Evolutionary conservation across 345 rosid genomes (phyloP), one percentile per base, ranked within the genome.

Genomic region (Brassica incana): DNA sequence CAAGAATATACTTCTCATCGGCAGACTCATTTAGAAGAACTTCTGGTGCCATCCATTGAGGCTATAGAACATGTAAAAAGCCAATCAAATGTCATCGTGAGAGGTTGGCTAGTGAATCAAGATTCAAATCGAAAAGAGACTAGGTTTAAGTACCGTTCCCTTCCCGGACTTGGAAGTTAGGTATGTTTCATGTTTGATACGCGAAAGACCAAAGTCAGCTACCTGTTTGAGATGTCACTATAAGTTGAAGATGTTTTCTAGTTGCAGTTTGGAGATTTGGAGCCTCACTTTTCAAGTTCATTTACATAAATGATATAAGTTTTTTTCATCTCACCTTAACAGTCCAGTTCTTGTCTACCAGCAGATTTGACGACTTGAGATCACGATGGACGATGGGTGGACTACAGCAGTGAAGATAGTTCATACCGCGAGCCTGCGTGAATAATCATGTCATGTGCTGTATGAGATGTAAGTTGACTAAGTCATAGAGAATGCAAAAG

Each of bases 1-100:
- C 50, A 6, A 72, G 61, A 76, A 65, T 84, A 32, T 90, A 95
- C 99, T 93, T 95, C 87, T 93, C 99, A 75, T 95, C 98, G 2
- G 96, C 88, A 64, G 91, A 93, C 80, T 95, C 99, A 79, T 90
- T 91, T 6, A 97, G 98, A 75, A 92, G 97, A 84, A 89, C 94
- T 89, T 95, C 99, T 4, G 97, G 97, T 3, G 98, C 96, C 99
- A 95, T 95, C 99, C 99, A 95, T 79, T 95, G 99, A 83, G 98
- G 99, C 99, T 95, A 75, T 65, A 89, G 45, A 73, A 71, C 54
- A 67, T 6, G 52, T 70, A 83, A 18, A 67, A 40, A 10, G 6
- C 36, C 33, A 43, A 20, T 43, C 20, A 8, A 56, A 32, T 15
- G 56, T 60, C 73, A 76, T 14, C 5, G 7, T 14, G 18, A 14